Evolutionary conservation across 1,284 basidiomycete species (phyloP), one percentile per base, ranked within the genome.

Genomic region (Taiwanofungus camphoratus): DNA sequence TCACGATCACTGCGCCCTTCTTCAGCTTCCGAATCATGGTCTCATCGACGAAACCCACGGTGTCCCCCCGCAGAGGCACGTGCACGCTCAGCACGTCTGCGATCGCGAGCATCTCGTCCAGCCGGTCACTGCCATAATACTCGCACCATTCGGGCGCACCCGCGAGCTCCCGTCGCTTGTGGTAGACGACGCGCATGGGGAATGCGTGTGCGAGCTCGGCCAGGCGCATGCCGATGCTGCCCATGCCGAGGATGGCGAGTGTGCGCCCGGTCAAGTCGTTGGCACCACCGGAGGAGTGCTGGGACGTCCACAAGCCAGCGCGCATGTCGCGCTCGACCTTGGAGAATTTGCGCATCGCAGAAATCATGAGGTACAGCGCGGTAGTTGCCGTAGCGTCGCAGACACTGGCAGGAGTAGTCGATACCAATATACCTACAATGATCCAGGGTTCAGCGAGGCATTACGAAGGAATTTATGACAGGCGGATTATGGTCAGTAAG

Each of bases 351-450:
- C 92, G 82, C 39, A 93, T 63, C 15, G 87, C 76, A 15, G 90
- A 88, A 53, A 96, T 77, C 54, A 92, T 67, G 42, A 95, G 81
- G 65, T 86, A 96, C 20, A 92, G 69, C 0, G 84, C 92, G 1
- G 90, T 90, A 1, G 92, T 94, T 1, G 93, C 93, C 0, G 92
- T 94, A 4, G 87, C 91, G 51, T 92, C 89, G 65, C 95, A 87
- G 39, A 96, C 92, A 2, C 90, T 90, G 12, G 82, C 82, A 2
- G 92, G 92, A 1, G 92, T 95, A 60, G 96, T 92, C 13, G 89
- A 90, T n/a, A 94, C 79, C 43, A 67, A 70, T 55, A 95, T 92
- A 8, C 87, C 89, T 90, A 13, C 7, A n/a, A n/a, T n/a, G n/a
- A n/a, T n/a, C n/a, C n/a, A n/a, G n/a, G n/a, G n/a, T n/a, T n/a